Conservation (phyloP, 2,329 filamentous ascomycete species). For the Clonostachys sp. region DNA sequence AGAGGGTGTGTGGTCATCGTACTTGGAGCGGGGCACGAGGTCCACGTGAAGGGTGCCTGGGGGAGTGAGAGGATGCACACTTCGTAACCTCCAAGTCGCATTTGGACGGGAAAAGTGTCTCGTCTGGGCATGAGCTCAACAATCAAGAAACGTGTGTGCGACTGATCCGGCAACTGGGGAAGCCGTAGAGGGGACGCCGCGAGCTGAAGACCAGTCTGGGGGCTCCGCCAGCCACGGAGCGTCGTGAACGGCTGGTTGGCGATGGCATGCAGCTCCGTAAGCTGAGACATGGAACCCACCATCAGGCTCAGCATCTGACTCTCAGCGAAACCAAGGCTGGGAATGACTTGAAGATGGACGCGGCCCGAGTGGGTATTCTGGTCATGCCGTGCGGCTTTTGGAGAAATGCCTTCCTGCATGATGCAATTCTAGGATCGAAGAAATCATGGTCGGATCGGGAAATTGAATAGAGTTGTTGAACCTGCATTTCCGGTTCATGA, state of each 20-base stretch:
- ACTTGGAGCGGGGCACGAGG: conserved; percentile 8
- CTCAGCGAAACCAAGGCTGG: conserved; percentile 1
- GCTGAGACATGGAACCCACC: conserved; percentile 21
- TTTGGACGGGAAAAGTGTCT: no score
- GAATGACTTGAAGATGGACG: conserved; percentile 2
- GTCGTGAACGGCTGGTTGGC: neutral
- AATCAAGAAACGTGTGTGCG: no score
- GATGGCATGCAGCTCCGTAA: conserved; percentile 5
- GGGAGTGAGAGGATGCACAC: no score
- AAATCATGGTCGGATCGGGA: conserved; percentile 16
- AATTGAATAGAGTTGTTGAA: conserved; percentile 2
- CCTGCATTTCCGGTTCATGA: neutral
- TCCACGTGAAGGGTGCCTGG: conserved; percentile 10
- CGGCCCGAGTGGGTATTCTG: neutral
- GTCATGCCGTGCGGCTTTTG: conserved; percentile 14
- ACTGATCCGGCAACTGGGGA: no score
- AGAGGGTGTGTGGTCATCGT: conserved; percentile 13
- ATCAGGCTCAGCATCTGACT: conserved; percentile 21
- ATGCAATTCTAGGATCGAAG: conserved; percentile 18
- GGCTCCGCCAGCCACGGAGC: no score
- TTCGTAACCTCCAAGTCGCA: no score
- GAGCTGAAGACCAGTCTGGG: no score
- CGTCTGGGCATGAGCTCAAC: no score
- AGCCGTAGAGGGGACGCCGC: no score
- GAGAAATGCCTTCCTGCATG: conserved; percentile 12